Evolutionary conservation across 176 grass and related monocot species (phyloP).

Genomic region (Puya raimondii): DNA sequence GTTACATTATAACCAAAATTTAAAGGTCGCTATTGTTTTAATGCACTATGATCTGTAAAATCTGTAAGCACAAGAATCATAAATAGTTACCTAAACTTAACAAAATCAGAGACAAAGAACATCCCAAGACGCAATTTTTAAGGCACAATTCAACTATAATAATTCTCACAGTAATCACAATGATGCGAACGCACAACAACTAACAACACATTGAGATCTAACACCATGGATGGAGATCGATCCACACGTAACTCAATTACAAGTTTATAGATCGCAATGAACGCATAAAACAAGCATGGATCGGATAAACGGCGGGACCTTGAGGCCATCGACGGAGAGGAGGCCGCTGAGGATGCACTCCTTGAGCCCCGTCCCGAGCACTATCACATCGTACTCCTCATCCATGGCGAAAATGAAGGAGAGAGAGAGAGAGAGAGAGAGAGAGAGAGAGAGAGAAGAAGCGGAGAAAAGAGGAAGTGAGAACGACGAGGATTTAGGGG

Average conservation of each 20-base stretch:
- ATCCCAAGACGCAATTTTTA: neutral
- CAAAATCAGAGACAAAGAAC: neutral
- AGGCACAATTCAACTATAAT: neutral
- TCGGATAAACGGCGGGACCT: slow-evolving; percentile 27
- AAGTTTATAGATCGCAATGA: neutral
- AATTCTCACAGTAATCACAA: neutral
- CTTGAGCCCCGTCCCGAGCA: slow-evolving; percentile 87
- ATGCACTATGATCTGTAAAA: neutral
- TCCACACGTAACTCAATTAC: neutral
- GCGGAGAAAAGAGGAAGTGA: neutral
- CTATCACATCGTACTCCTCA: slow-evolving; percentile 95
- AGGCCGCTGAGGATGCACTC: slow-evolving; percentile 98
- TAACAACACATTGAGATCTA: neutral
- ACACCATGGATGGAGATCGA: neutral
- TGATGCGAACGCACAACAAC: neutral
- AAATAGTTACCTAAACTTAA: neutral
- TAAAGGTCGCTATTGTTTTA: neutral
- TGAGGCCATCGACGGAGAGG: slow-evolving; percentile 91
- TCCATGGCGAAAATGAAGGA: slow-evolving; percentile 51
- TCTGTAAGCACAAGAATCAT: neutral
- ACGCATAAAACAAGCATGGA: neutral
- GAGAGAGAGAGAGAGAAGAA: neutral
- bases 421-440: neutral
- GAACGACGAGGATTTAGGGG: neutral
- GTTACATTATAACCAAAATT: neutral